Evolutionary conservation across 1,284 basidiomycete genomes (phyloP), one percentile per base, ranked within the genome.

Genomic region (Dichomitus squalens): DNA sequence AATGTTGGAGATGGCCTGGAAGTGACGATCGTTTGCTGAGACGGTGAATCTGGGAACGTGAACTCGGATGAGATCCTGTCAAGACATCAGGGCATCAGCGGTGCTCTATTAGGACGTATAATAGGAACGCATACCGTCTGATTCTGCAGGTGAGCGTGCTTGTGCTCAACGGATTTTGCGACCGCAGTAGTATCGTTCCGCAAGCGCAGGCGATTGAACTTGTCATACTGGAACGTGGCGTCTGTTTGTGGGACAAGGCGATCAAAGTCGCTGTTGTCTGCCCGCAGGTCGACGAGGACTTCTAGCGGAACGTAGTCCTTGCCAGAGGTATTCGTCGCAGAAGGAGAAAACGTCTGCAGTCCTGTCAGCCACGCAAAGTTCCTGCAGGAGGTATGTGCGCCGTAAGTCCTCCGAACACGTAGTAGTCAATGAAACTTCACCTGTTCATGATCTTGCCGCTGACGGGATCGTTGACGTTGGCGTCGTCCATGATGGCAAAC

Each of bases 201-300:
- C 49, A 97, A 76, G 27, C 95, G 87, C 11, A 96, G 81, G 46
- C 90, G 86, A 72, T 99, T 98, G 79, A 98, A 98, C 72, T 93
- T 95, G 79, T 99, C 96, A 70, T 96, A 93, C 53, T 90, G 87
- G 64, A 97, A 83, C 1, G 82, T 87, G 4, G 93, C 93, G 63
- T 94, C 88, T 0, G 95, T 95, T 70, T 94, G 92, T 7, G 93
- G 91, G 2, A 98, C 90, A 41, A 99, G 82, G 1, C 95, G 89
- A 67, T 96, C 93, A 71, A 96, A 96, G 53, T 88, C 86, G 52
- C 80, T 80, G 58, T 87, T 90, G 72, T 95, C 91, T 70, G 91
- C 92, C 46, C 88, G 83, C 49, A 88, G 80, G 72, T 96, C 94
- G 57, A 96, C 84, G 52, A 96, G 75, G 35, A 96, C 91, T 73